Conservation (phyloP, 331 rosid species). For the Telfairia occidentalis region DNA sequence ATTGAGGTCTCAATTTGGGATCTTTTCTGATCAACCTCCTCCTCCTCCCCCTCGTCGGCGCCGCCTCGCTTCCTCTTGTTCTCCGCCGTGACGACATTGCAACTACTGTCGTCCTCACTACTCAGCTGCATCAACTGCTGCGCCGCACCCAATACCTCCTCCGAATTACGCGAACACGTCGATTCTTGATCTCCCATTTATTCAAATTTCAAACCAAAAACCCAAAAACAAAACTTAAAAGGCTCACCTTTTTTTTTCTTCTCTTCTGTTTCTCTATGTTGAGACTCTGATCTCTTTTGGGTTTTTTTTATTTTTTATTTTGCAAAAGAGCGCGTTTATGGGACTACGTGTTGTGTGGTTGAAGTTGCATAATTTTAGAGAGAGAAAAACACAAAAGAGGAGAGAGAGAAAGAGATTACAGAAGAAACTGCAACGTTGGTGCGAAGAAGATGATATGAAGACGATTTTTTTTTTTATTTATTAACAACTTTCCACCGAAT, state of each 20-base stretch:
- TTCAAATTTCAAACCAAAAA: background rate
- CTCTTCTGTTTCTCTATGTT: background rate
- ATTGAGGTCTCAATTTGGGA: background rate
- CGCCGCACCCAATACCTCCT: conserved; percentile 25
- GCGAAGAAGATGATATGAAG: conserved; percentile 2
- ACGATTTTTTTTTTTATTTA: background rate
- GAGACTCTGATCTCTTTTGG: background rate
- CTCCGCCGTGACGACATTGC: background rate
- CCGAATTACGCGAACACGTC: background rate
- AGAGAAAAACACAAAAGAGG: background rate
- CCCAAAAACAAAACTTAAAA: background rate
- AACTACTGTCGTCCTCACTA: conserved; percentile 29
- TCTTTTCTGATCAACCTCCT: conserved; percentile 9
- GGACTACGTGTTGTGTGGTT: background rate
- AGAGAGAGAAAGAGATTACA: background rate
- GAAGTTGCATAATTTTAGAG: background rate
- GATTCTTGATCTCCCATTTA: background rate
- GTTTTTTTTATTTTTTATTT: background rate
- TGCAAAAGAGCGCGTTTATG: background rate
- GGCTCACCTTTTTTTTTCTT: background rate
- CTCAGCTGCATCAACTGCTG: conserved; percentile 53
- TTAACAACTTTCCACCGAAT: background rate
- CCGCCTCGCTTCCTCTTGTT: background rate
- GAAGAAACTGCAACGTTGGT: background rate
- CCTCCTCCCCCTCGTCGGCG: background rate